A percentile compares a stretch with the other conserved stretches of the same genome.
These are phyloP conservation scores for Vigna trinervia DNA, from an alignment of 306 rosid species.

Conservation along the genomic window DNA sequence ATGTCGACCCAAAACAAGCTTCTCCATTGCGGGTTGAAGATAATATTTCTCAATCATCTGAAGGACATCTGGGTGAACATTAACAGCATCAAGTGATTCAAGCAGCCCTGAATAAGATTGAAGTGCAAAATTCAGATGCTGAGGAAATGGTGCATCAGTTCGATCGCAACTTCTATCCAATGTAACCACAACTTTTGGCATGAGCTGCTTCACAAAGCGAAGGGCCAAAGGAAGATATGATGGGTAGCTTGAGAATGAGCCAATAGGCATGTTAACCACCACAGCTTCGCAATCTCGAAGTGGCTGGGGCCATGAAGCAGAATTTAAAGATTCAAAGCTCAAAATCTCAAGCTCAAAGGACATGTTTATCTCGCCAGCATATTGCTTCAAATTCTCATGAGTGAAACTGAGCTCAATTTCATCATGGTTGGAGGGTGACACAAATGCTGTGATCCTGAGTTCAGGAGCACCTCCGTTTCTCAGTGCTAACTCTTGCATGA, in stretches of 20 bases:
- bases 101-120: slow-evolving; percentile 64
- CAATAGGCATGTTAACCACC: slow-evolving; percentile 75
- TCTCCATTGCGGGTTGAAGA: slow-evolving; percentile 82
- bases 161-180: slow-evolving; percentile 71
- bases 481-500: slow-evolving; percentile 85
- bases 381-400: slow-evolving; percentile 69
- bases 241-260: slow-evolving; percentile 56
- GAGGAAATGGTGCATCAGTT: slow-evolving; percentile 65
- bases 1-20: slow-evolving; percentile 58
- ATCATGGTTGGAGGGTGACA: slow-evolving; percentile 58
- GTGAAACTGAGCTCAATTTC: slow-evolving; percentile 85
- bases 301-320: slow-evolving; percentile 72
- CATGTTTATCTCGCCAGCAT: slow-evolving; percentile 74
- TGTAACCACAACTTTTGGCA: slow-evolving; percentile 79
- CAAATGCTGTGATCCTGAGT: slow-evolving; percentile 84
- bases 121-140: slow-evolving; percentile 61
- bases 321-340: slow-evolving; percentile 61
- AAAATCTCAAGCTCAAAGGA: slow-evolving; percentile 72
- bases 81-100: slow-evolving; percentile 82
- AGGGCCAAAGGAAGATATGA: slow-evolving; percentile 62
- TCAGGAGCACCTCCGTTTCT: slow-evolving; percentile 63
- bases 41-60: slow-evolving; percentile 78
- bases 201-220: slow-evolving; percentile 74
- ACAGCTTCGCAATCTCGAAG: slow-evolving; percentile 68
- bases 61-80: slow-evolving; percentile 63